phyloP scores from a whole-genome alignment of 768 basidiomycete genomes.

The Tephrocybe rancida region DNA sequence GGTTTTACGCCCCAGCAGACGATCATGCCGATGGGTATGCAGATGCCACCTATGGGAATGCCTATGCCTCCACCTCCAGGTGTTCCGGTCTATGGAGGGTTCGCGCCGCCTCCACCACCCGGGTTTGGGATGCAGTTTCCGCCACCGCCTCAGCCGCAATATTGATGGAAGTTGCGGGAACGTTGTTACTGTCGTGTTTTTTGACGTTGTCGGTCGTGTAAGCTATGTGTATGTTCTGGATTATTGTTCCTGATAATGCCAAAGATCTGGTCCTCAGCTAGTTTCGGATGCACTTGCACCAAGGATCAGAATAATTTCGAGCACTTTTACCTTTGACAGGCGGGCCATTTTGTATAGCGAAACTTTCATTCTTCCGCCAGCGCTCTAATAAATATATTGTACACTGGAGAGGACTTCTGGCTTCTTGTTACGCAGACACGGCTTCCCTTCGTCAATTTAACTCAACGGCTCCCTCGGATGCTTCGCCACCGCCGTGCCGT shows the following conservation, averaged over 20 bases:
- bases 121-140: conserved; percentile 60
- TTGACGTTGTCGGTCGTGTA: conserved; percentile 7
- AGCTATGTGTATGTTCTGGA: conserved; percentile 14
- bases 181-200: neutral
- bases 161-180: conserved; percentile 16
- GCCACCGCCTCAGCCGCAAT: conserved; percentile 44
- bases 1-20: conserved; percentile 79
- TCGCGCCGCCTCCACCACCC: conserved; percentile 65
- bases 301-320: neutral
- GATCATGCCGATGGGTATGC: conserved; percentile 52
- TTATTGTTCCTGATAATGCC: neutral
- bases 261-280: neutral
- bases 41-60: conserved; percentile 29
- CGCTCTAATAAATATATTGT: no score
- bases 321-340: no score
- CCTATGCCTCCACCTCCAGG: conserved; percentile 25
- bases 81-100: conserved; percentile 54
- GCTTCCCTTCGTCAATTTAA: neutral
- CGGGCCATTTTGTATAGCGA: no score
- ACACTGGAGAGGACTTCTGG: no score
- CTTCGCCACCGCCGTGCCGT: conserved; percentile 24
- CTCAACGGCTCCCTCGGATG: conserved; percentile 32
- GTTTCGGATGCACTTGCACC: neutral
- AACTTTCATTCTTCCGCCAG: no score
- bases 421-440: neutral